phyloP scores from a whole-genome alignment of 176 grass and related monocot species.

The Themeda triandra region DNA sequence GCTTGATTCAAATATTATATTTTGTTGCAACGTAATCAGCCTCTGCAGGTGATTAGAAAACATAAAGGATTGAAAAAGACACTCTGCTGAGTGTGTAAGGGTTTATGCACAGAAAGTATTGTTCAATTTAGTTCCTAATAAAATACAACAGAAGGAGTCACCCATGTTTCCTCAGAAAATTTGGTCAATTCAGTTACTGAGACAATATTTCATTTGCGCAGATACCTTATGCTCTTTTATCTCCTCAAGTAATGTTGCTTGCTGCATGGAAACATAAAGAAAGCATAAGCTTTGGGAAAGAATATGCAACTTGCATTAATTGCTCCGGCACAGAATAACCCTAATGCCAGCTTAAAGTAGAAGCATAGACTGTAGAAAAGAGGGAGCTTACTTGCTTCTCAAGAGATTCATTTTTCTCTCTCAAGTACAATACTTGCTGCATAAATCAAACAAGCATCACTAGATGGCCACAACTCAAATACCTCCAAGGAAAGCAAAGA shows the following conservation, averaged over 20 bases:
- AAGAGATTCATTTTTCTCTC: conserved; percentile 66
- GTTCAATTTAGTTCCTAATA: not conserved
- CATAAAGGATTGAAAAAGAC: not conserved
- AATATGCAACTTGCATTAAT: conserved; percentile 10
- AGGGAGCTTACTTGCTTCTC: conserved; percentile 58
- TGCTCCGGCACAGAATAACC: not conserved
- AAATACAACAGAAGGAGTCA: not conserved
- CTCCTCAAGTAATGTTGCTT: conserved; percentile 60
- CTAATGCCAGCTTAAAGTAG: not conserved
- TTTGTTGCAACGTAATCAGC: conserved; percentile 51
- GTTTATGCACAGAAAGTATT: conserved; percentile 13
- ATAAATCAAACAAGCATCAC: conserved; percentile 42
- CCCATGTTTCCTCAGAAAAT: not conserved
- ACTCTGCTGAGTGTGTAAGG: not conserved
- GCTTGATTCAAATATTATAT: conserved; percentile 38
- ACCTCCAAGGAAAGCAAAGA: conserved; percentile 12
- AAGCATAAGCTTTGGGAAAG: conserved; percentile 26
- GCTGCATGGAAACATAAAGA: conserved; percentile 49
- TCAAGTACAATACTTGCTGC: conserved; percentile 76
- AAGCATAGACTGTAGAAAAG: not conserved
- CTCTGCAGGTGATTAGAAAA: conserved; percentile 47
- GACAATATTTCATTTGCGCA: not conserved
- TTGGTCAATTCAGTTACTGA: not conserved
- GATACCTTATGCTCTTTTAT: conserved; percentile 71
- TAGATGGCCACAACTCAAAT: conserved; percentile 31